Evolutionary conservation across 2,329 filamentous ascomycete species (phyloP).

Genomic region (Penicillium sp.): DNA sequence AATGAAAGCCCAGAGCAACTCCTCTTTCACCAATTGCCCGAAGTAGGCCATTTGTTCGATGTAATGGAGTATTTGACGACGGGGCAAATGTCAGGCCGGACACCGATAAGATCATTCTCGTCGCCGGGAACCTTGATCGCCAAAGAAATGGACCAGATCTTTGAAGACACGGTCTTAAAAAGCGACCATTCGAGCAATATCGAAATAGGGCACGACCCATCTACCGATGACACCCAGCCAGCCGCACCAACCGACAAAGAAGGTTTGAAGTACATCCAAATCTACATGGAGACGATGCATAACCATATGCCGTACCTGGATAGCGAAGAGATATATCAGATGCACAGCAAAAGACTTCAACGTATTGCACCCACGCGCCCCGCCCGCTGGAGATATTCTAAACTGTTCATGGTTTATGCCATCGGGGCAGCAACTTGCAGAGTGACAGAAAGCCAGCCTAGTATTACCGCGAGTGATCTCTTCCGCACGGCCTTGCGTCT

Average conservation of each 20-base stretch:
- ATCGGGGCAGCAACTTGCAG: conserved; percentile 17
- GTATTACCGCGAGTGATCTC: conserved; percentile 8
- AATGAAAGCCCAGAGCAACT: neutral
- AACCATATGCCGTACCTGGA: conserved; percentile 17
- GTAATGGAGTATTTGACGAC: conserved; percentile 2
- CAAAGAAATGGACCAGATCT: conserved; percentile 13
- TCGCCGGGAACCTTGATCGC: conserved; percentile 14
- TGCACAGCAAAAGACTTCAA: conserved; percentile 5
- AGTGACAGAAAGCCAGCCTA: conserved; percentile 12
- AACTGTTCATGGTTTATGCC: conserved; percentile 23
- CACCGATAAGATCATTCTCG: neutral
- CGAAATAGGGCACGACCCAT: neutral
- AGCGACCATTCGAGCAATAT: neutral
- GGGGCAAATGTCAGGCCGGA: conserved; percentile 6
- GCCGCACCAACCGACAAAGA: conserved; percentile 8
- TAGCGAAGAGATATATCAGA: conserved; percentile 6
- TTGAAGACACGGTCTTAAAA: conserved; percentile 12
- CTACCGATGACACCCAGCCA: neutral
- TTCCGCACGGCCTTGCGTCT: conserved; percentile 12
- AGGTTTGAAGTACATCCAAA: conserved; percentile 11
- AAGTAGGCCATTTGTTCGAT: neutral
- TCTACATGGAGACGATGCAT: conserved; percentile 21
- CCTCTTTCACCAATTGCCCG: neutral
- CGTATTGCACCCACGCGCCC: neutral
- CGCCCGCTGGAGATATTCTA: conserved; percentile 13